phyloP scores from a whole-genome alignment of 108 stramenopile species.

The Seminavis robusta region DNA sequence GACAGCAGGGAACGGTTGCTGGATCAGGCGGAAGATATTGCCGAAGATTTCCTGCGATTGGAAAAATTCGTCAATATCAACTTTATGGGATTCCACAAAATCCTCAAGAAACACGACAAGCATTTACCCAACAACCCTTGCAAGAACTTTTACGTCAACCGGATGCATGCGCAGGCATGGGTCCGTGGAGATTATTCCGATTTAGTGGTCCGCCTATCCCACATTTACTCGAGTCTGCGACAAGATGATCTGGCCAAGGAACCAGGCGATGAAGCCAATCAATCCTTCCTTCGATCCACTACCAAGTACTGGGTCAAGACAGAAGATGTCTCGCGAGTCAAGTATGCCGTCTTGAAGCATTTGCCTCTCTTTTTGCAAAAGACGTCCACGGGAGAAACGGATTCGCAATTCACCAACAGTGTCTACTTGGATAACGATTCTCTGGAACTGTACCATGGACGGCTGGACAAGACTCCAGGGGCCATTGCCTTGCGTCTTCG shows the following conservation, averaged over 20 bases:
- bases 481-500: conserved; percentile 93
- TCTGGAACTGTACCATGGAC: conserved; percentile 93
- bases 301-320: conserved; percentile 98
- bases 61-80: conserved; percentile 98
- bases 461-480: conserved; percentile 93
- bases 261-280: conserved; percentile 65
- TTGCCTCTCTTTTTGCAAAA: conserved; percentile 95
- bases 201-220: conserved; percentile 84
- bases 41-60: conserved; percentile 73
- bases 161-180: conserved; percentile 98
- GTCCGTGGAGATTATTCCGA: conserved; percentile 93
- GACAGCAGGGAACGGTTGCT: conserved; percentile 16
- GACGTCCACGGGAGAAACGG: conserved; percentile 85
- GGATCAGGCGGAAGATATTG: conserved; percentile 60
- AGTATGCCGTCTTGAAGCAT: conserved; percentile 89
- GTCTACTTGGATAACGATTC: conserved; percentile 92
- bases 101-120: conserved; percentile 98
- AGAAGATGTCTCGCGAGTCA: conserved; percentile 91
- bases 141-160: conserved; percentile 85
- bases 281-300: conserved; percentile 87
- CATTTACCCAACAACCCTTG: conserved; percentile 79
- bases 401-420: conserved; percentile 92
- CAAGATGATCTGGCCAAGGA: conserved; percentile 81
- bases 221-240: conserved; percentile 72
- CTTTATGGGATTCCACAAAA: conserved; percentile 97